Evolutionary conservation across 1,284 basidiomycete genomes (phyloP).

Genomic region (Malassezia caprae): DNA sequence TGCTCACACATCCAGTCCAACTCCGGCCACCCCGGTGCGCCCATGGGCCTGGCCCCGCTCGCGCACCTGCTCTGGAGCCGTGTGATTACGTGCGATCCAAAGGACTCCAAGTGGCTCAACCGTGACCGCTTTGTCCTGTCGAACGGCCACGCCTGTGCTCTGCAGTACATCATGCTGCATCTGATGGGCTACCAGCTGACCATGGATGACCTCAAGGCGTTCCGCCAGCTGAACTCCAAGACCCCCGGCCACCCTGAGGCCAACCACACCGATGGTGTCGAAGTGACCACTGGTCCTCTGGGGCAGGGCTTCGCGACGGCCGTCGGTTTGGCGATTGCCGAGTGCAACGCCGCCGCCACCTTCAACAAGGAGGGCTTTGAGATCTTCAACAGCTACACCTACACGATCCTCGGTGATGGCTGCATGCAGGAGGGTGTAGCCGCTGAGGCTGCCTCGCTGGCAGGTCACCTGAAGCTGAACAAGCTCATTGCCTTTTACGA

Average conservation of each 20-base stretch:
- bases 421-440: conserved; percentile 93
- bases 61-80: conserved; percentile 76
- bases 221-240: conserved; percentile 63
- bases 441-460: conserved; percentile 77
- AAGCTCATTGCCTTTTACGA: conserved; percentile 61
- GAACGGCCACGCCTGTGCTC: conserved; percentile 50
- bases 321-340: conserved; percentile 84
- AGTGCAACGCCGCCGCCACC: conserved; percentile 74
- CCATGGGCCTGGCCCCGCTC: conserved; percentile 67
- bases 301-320: conserved; percentile 80
- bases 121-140: conserved; percentile 60
- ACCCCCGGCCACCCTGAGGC: conserved; percentile 72
- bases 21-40: conserved; percentile 56
- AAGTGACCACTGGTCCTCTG: conserved; percentile 90
- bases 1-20: conserved; percentile 53
- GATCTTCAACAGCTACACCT: conserved; percentile 81
- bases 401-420: conserved; percentile 80
- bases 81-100: conserved; percentile 12
- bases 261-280: conserved; percentile 70
- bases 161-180: conserved; percentile 70
- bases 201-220: conserved; percentile 66
- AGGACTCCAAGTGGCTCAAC: conserved; percentile 28
- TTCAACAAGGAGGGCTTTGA: conserved; percentile 81
- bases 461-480: conserved; percentile 79
- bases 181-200: conserved; percentile 67